phyloP scores from a whole-genome alignment of 495 filamentous ascomycete species.

The Terfezia boudieri region DNA sequence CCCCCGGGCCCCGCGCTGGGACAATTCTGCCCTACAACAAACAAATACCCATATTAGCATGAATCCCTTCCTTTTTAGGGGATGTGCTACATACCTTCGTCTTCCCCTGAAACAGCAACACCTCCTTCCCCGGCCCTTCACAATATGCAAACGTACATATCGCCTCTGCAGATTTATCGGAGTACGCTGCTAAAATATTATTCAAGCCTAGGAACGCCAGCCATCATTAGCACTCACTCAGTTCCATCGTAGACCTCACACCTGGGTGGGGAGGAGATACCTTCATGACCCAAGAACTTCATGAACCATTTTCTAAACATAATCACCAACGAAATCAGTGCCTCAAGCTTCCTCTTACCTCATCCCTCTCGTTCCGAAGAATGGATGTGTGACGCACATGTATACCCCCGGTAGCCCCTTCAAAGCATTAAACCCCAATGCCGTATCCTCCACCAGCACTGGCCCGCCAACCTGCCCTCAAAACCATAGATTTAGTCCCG shows the following conservation, averaged over 20 bases:
- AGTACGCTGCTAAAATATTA: constrained; percentile 71
- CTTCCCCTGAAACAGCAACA: constrained; percentile 75
- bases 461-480: constrained; percentile 49
- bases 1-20: constrained; percentile 43
- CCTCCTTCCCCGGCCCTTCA: constrained; percentile 60
- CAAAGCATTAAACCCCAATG: constrained; percentile 74
- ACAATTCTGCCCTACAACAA: constrained; percentile 44
- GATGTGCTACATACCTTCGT: constrained; percentile 27
- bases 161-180: constrained; percentile 73
- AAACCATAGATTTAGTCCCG: neutral
- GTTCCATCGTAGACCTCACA: too few relatives aligned
- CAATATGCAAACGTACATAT: constrained; percentile 93
- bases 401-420: constrained; percentile 88
- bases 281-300: constrained; percentile 51
- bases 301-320: constrained; percentile 72
- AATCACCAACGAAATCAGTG: neutral
- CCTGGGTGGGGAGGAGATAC: neutral
- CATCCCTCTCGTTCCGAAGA: neutral
- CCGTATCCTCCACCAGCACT: constrained; percentile 89
- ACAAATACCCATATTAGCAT: constrained; percentile 16
- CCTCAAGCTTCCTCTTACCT: neutral
- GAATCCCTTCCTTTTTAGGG: neutral
- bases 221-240: too few relatives aligned
- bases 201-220: constrained; percentile 34
- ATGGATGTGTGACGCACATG: constrained; percentile 37